Base-by-base conservation (phyloP, 2,329 filamentous ascomycete genomes). In the Xylaria sp. region DNA sequence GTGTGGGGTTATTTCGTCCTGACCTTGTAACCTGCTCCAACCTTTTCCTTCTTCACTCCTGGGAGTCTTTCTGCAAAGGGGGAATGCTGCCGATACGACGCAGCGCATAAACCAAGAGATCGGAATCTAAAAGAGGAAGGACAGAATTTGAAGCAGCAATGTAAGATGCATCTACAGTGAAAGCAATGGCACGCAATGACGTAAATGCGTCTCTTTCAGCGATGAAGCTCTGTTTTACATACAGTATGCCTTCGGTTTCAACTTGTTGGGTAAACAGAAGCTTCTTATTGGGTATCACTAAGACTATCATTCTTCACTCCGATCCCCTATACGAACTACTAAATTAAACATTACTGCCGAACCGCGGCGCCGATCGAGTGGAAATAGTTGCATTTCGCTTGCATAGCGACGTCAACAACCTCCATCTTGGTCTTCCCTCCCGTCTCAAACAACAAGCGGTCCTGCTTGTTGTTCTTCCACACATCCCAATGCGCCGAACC, bases 321-420 rank as follows among this genome's bases (percentile, higher is more conserved):
- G 48, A 50, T 37, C 54, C 10, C 12, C 18, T 32, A 57, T 57
- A 51, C 25, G 48, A 50, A 52, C 20, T 32, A 8, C 12, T 37
- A 46, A 39, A 37, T 41, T 37, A 62, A 46, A 55, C 13, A 20
- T 32, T 65, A 87, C 78, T 88, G 86, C 69, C 79, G 80, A 70
- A 88, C 76, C 20, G 76, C 78, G 44, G 80, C 68, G 2, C 84
- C 86, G 77, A 89, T 87, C 37, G 79, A 79, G 37, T 75, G 76
- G 68, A 87, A 79, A 77, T 86, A 89, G 23, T 76, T 71, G 77
- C 87, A 89, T 63, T 83, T 82, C 54, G 74, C 75, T 73, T 74
- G 74, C 70, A 85, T 82, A 6, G 75, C 79, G 2, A 55, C 48
- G 37, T 81, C 78, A 18, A 85, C 82, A 18, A 61, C 74, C 73